Percentiles rank a stretch among this genome's conserved stretches.
Conservation (phyloP, 495 filamentous ascomycete genomes). For the Tuber calosporum region DNA sequence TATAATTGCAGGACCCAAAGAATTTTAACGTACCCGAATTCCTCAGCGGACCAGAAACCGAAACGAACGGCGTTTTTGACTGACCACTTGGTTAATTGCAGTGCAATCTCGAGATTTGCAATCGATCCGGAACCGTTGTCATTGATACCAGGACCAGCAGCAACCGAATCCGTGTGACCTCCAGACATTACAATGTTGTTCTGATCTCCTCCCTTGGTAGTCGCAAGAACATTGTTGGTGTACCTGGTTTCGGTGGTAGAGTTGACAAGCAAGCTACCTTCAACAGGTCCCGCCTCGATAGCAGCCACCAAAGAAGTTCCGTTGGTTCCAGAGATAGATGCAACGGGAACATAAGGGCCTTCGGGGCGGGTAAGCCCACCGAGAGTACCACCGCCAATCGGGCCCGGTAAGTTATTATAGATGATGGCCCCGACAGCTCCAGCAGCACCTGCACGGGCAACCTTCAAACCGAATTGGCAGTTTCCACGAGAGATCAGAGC, state of each 20-base stretch:
- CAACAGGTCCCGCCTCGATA: constrained; percentile 42
- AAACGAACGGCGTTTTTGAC: constrained; percentile 64
- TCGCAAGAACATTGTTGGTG: constrained; percentile 62
- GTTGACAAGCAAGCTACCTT: constrained; percentile 41
- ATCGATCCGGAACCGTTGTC: constrained; percentile 62
- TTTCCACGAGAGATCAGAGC: constrained; percentile 58
- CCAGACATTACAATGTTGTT: constrained; percentile 58
- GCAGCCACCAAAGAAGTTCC: constrained; percentile 48
- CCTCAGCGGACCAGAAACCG: constrained; percentile 61
- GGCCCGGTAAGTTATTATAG: constrained; percentile 59
- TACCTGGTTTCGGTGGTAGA: constrained; percentile 47
- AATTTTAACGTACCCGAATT: constrained; percentile 14
- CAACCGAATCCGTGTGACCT: constrained; percentile 63
- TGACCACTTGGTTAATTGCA: constrained; percentile 52
- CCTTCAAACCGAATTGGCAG: constrained; percentile 58
- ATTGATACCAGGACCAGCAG: constrained; percentile 58
- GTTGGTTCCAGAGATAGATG: constrained; percentile 50
- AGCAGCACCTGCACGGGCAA: constrained; percentile 53
- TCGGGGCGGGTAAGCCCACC: constrained; percentile 48
- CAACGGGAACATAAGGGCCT: constrained; percentile 49
- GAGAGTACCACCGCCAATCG: constrained; percentile 52
- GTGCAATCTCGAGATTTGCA: constrained; percentile 58
- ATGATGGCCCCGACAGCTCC: constrained; percentile 55
- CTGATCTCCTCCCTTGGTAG: constrained; percentile 58
- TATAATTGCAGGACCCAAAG: not conserved